Conservation (phyloP, 1,284 basidiomycete species). For the Leccinum solheimii region DNA sequence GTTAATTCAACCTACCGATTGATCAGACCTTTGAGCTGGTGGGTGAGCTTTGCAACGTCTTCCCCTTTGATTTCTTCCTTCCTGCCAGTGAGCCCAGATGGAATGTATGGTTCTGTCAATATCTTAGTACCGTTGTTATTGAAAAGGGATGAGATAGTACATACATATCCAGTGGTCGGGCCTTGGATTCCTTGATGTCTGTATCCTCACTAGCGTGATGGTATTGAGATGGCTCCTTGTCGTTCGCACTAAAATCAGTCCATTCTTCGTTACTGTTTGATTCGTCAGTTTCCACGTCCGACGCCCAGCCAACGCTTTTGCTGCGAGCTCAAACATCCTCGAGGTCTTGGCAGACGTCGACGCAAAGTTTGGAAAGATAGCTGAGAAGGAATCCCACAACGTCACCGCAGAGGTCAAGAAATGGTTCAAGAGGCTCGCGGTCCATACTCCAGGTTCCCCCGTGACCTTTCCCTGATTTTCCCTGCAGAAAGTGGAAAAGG, state of each 20-base stretch:
- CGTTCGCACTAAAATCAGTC: constrained; percentile 23
- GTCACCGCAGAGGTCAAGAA: constrained; percentile 72
- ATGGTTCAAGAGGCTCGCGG: constrained; percentile 80
- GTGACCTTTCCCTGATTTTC: constrained; percentile 1
- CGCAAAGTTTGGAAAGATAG: constrained; percentile 68
- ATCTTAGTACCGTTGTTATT: not conserved
- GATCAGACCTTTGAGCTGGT: constrained; percentile 84
- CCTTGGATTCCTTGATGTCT: not conserved
- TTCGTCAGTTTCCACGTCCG: constrained; percentile 9
- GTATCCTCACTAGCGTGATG: not conserved
- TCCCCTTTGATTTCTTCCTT: constrained; percentile 45
- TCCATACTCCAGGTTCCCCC: constrained; percentile 32
- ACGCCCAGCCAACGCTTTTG: constrained; percentile 60
- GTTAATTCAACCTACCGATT: constrained; percentile 63
- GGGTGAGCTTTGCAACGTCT: constrained; percentile 33
- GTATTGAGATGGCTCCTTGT: constrained; percentile 17
- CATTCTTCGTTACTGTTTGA: constrained; percentile 18
- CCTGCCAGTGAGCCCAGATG: constrained; percentile 56
- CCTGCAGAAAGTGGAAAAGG: constrained; percentile 72
- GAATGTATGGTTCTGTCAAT: constrained; percentile 52
- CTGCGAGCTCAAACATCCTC: constrained; percentile 61
- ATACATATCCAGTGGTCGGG: constrained; percentile 22
- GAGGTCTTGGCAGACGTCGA: constrained; percentile 70
- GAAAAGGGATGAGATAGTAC: constrained; percentile 13
- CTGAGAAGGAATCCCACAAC: constrained; percentile 68